Evolutionary conservation across 306 rosid species (phyloP).

Genomic region (Dicorynia guianensis): DNA sequence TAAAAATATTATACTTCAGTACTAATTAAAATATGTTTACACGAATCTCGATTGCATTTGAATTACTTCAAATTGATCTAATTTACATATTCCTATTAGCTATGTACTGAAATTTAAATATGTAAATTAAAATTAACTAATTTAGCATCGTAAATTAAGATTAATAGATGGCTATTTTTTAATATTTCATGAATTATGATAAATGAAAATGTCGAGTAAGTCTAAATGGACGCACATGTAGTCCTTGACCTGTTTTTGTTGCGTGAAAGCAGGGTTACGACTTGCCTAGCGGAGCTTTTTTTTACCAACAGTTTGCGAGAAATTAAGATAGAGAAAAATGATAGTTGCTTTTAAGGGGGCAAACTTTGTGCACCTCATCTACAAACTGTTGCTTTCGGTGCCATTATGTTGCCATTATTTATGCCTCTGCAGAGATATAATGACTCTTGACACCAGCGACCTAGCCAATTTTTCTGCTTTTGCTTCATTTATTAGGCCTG

Average conservation of each 20-base stretch:
- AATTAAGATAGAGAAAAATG: slow-evolving; percentile 18
- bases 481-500: too few relatives aligned
- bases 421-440: neutral
- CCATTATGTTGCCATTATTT: slow-evolving; percentile 29
- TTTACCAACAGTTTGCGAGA: too few relatives aligned
- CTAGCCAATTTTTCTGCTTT: neutral
- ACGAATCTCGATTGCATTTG: too few relatives aligned
- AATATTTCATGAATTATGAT: neutral
- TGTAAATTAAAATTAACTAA: too few relatives aligned
- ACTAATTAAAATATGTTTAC: too few relatives aligned
- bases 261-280: slow-evolving; percentile 29
- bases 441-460: neutral
- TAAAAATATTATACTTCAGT: too few relatives aligned
- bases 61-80: too few relatives aligned
- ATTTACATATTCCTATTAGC: too few relatives aligned
- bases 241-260: neutral
- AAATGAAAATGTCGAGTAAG: neutral
- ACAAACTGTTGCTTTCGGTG: slow-evolving; percentile 52
- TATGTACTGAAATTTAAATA: too few relatives aligned
- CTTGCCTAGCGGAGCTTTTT: neutral
- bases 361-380: neutral
- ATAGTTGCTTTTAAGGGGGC: slow-evolving; percentile 16
- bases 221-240: too few relatives aligned
- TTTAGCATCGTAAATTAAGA: too few relatives aligned
- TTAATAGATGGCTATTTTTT: too few relatives aligned